These are phyloP conservation scores for Anisodus acutangulus DNA, from an alignment of 257 asterid genomes.

Conservation along the genomic window DNA sequence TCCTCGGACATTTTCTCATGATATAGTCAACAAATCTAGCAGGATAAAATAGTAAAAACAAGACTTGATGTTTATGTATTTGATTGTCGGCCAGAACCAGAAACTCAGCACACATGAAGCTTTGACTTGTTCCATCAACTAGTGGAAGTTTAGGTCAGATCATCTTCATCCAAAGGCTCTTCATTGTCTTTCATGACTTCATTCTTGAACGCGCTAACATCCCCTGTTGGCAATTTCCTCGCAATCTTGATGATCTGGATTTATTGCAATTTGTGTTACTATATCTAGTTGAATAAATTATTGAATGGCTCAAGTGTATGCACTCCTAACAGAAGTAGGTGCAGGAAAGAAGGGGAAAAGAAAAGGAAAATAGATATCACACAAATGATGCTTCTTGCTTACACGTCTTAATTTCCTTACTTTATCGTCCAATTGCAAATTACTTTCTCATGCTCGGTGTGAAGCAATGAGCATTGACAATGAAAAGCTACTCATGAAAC, in stretches of 20 bases:
- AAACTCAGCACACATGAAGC: slow-evolving; percentile 8
- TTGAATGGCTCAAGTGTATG: neutral
- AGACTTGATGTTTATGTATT: neutral
- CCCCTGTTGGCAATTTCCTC: slow-evolving; percentile 92
- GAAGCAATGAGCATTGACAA: neutral
- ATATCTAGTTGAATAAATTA: neutral
- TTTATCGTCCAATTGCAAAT: neutral
- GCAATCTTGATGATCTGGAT: slow-evolving; percentile 86
- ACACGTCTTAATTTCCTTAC: neutral
- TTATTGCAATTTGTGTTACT: neutral
- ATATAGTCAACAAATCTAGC: slow-evolving; percentile 21
- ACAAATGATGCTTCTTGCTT: slow-evolving; percentile 22
- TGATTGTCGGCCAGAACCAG: neutral
- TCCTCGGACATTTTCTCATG: neutral
- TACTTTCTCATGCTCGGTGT: neutral
- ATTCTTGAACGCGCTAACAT: slow-evolving; percentile 61
- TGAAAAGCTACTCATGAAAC: neutral
- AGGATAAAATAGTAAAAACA: neutral
- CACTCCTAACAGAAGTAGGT: neutral
- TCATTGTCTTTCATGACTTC: slow-evolving; percentile 51
- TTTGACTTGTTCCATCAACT: neutral
- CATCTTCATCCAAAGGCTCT: slow-evolving; percentile 85
- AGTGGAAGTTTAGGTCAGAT: slow-evolving; percentile 61
- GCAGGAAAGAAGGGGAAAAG: neutral
- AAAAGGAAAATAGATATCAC: neutral